phyloP scores from a whole-genome alignment of 2,329 filamentous ascomycete genomes.

The Exophiala bonariae region DNA sequence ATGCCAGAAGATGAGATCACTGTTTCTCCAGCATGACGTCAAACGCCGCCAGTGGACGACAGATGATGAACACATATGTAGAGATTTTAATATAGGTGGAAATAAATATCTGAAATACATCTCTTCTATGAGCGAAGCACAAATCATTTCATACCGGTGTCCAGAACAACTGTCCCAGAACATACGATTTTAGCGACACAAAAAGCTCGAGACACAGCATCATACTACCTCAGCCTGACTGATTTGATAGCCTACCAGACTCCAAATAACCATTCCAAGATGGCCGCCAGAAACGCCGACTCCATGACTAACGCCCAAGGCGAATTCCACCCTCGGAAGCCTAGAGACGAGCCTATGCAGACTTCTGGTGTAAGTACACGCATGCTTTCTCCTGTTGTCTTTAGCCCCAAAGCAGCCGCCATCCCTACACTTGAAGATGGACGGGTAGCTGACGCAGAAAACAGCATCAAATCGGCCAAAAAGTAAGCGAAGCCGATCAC shows the following conservation, averaged over 20 bases:
- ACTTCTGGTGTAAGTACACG: constrained; percentile 54
- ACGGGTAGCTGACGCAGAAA: too few species aligned
- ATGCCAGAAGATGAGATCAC: constrained; percentile 4
- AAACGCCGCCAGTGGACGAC: not conserved
- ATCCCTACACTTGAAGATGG: too few species aligned
- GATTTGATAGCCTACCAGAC: not conserved
- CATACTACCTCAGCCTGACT: not conserved
- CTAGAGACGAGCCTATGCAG: constrained; percentile 54
- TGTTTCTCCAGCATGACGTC: not conserved
- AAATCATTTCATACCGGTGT: not conserved
- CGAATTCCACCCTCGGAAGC: constrained; percentile 55
- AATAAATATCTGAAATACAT: not conserved
- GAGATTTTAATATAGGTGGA: not conserved
- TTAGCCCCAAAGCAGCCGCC: too few species aligned
- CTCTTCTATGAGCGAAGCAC: not conserved
- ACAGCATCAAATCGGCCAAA: constrained; percentile 64
- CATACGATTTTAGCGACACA: not conserved
- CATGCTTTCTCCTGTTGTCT: not conserved
- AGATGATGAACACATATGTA: too few species aligned
- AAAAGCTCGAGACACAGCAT: not conserved
- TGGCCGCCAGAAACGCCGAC: constrained; percentile 53
- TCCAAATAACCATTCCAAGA: constrained; percentile 24
- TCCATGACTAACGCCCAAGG: constrained; percentile 55
- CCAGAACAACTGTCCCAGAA: not conserved
- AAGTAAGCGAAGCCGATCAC: constrained; percentile 55